These are phyloP conservation scores for Pachysandra terminalis DNA, from an alignment of 164 flowering plant species.

Conservation along the genomic window DNA sequence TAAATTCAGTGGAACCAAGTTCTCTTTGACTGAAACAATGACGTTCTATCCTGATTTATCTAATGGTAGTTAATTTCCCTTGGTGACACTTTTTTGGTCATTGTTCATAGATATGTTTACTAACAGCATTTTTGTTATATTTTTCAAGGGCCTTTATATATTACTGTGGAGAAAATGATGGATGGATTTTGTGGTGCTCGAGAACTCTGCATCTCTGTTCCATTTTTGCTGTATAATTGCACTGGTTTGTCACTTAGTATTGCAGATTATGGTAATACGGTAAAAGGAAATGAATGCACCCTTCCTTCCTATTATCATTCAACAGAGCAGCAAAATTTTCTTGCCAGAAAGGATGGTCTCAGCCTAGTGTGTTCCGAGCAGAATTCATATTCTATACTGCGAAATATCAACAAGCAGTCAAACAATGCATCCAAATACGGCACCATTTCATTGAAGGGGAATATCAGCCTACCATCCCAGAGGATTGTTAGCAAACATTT, in stretches of 20 bases:
- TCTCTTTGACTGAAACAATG: slow-evolving; percentile 56
- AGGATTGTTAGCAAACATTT: slow-evolving; percentile 22
- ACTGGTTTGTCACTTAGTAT: slow-evolving; percentile 61
- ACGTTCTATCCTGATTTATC: slow-evolving; percentile 42
- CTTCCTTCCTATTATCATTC: slow-evolving; percentile 71
- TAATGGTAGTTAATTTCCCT: slow-evolving; percentile 36
- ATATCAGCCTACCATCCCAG: slow-evolving; percentile 6
- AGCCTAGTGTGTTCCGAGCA: slow-evolving; percentile 33
- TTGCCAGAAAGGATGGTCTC: slow-evolving; percentile 54
- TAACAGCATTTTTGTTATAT: slow-evolving; percentile 9
- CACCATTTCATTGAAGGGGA: slow-evolving; percentile 32
- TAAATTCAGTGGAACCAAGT: slow-evolving; percentile 66
- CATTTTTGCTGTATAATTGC: slow-evolving; percentile 79
- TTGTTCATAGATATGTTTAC: background rate
- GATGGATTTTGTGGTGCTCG: slow-evolving; percentile 88
- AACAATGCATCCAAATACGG: slow-evolving; percentile 21
- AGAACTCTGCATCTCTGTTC: slow-evolving; percentile 69
- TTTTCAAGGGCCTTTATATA: slow-evolving; percentile 52
- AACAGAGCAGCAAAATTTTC: slow-evolving; percentile 31
- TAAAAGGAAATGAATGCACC: slow-evolving; percentile 31
- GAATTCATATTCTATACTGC: slow-evolving; percentile 17
- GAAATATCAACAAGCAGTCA: slow-evolving; percentile 8
- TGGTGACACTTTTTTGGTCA: background rate
- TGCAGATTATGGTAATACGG: slow-evolving; percentile 41
- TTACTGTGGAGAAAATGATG: slow-evolving; percentile 71